Evolutionary conservation across 768 basidiomycete genomes (phyloP), one percentile per base, ranked within the genome.

Genomic region (Lentinula aciculospora): DNA sequence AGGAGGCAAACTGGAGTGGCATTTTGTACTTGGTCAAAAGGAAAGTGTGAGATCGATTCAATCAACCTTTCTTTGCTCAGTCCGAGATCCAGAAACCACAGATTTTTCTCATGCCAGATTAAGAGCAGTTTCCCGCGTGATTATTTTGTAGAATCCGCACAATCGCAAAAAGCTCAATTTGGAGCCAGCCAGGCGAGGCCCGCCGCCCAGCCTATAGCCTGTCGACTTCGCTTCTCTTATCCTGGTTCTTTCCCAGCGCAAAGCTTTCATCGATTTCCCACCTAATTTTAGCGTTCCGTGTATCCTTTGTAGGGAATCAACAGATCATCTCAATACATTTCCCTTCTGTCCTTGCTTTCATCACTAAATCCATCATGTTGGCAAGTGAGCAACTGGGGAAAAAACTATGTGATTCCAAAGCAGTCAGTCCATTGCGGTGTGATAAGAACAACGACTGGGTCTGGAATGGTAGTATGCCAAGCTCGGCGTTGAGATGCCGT

Each of bases 201-300:
- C 29, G 44, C 42, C 19, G 25, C 31, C 36, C 28, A 44, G 36
- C 40, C 54, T 56, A 31, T 56, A 40, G 37, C 54, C 34, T 37
- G n/a, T 45, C 39, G 34, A 29, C 39, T 28, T 31, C 46, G 27
- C 46, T 19, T 27, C 31, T 31, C 31, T 21, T 48, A 28, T 29
- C 21, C 31, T 49, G n/a, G 15, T 44, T 45, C 19, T 48, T 59
- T 58, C 58, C 53, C 58, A 59, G 39, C 51, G 3, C 31, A 47
- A 57, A 29, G 12, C 34, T 49, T 59, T 45, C 54, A 60, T 60
- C 54, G 59, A 60, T 57, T 57, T 57, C 55, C 55, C 58, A 59
- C 46, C 56, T 57, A 57, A 57, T 57, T 48, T 57, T 57, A 57
- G 56, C 46, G 31, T 44, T 29, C 29, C 40, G 44, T 59, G 39